Base-by-base conservation (phyloP, 208 protist genomes). In the Acanthamoeba sp. region DNA sequence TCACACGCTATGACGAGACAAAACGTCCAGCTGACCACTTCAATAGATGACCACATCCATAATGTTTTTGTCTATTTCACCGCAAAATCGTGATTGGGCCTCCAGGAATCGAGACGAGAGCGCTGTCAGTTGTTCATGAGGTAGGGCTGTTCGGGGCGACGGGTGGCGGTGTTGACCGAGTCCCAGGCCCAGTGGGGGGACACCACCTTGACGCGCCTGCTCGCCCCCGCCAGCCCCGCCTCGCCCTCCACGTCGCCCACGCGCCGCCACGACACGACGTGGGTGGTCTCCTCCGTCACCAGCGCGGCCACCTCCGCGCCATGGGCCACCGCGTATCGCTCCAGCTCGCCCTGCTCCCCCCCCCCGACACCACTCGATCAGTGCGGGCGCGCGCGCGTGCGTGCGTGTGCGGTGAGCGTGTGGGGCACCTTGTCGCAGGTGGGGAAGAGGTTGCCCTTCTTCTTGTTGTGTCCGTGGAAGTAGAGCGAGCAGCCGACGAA, bases 241-340 rank as follows among this genome's bases (percentile, higher is more conserved):
- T 12, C 16, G 73, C 36, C 24, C 2, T 64, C 57, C 1, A 29
- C 57, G 57, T 24, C 48, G 48, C 48, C 48, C 48, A 55, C 57
- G 57, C 57, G 57, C 57, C 57, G 57, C 73, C 73, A 84, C 73
- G 73, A 84, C 73, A 84, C 73, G 22, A 84, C 42, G 29, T 84
- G 73, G 22, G 73, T 84, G 40, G 73, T 84, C 73, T 84, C 73
- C 73, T 84, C 73, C 40, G 73, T 84, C 20, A 55, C 73, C 42
- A 84, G 24, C 40, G 7, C 40, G 73, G 40, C n/a, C 73, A 84
- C 73, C 14, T 84, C 73, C 16, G 73, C 73, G 10, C 73, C 73
- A 84, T 36, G 55, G 36, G 73, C 73, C 73, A 84, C 73, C 36
- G 73, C 36, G 42, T 84, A 84, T 12, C 73, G 34, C 42, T 84